phyloP scores from a whole-genome alignment of 495 filamentous ascomycete species.

The Aspergillus nanangensis region DNA sequence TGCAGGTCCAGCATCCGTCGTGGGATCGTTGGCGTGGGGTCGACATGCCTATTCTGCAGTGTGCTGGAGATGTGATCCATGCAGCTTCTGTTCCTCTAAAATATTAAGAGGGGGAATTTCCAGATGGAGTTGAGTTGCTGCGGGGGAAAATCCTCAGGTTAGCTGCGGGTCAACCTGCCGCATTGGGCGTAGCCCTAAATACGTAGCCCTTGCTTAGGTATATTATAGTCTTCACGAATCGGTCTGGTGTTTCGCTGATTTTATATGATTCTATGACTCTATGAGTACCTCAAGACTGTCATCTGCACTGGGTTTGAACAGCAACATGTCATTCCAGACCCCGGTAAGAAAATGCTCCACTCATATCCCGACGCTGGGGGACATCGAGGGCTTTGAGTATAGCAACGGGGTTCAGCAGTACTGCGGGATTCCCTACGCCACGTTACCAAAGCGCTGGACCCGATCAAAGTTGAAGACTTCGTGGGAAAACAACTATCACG shows the following conservation, averaged over 20 bases:
- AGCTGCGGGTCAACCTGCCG: slow-evolving; percentile 19
- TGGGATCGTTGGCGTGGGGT: slow-evolving; percentile 22
- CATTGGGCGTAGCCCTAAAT: slow-evolving; percentile 5
- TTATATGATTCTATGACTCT: too few species aligned
- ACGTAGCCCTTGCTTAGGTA: too few species aligned
- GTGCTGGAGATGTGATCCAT: background rate
- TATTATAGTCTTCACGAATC: too few species aligned
- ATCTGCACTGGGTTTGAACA: too few species aligned
- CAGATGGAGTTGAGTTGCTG: background rate
- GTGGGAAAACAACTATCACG: slow-evolving; percentile 18
- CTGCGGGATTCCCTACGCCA: slow-evolving; percentile 27
- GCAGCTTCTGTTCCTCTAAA: background rate
- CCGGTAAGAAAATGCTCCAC: slow-evolving; percentile 20
- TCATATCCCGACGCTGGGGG: slow-evolving; percentile 15
- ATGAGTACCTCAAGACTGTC: too few species aligned
- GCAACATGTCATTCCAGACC: slow-evolving; percentile 25
- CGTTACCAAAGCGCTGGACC: slow-evolving; percentile 24
- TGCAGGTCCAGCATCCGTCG: slow-evolving; percentile 37
- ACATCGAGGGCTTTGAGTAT: slow-evolving; percentile 21
- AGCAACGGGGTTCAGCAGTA: slow-evolving; percentile 25
- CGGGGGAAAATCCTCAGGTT: background rate
- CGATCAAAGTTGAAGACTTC: slow-evolving; percentile 20
- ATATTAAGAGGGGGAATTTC: background rate
- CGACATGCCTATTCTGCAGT: slow-evolving; percentile 26
- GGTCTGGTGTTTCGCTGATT: too few species aligned